Base-by-base conservation (phyloP, 1,284 basidiomycete species). In the Wallemia hederae region DNA sequence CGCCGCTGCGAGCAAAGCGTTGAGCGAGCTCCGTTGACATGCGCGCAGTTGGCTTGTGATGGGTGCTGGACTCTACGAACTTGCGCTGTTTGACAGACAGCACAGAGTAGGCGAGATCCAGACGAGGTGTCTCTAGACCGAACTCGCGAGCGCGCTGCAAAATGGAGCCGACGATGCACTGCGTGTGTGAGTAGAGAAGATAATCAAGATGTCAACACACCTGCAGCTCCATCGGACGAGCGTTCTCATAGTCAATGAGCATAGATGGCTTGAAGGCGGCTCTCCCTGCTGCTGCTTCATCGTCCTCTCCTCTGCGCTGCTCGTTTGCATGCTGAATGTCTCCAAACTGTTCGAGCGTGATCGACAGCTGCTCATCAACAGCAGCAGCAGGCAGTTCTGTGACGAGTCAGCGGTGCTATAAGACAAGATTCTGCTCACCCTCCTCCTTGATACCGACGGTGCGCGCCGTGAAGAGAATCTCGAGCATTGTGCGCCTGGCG, bases 181-280 rank as follows among this genome's bases (percentile, higher is more conserved):
- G 22, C 22, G 22, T 49, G 5, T 49, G 31, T 33, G 7, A 31
- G 69, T 70, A 9, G 19, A 9, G 31, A 9, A 33, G 19, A 7
- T 9, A 33, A 7, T 9, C 7, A 33, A 33, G 19, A 19, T 33
- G 19, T 33, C 19, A 5, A 49, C 39, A 5, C 1, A 72, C 72
- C 61, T 74, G 71, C 1, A 74, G 63, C 63, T 74, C 73, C 67
- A 74, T 69, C 9, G 68, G 67, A 5, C 67, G 62, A 1, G 65
- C 66, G 0, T 65, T 65, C 56, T 70, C 67, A 72, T 72, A 73
- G 62, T 74, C 73, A 17, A 71, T 63, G 25, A 73, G 64, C 72
- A 74, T 74, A 59, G 69, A 70, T 7, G 72, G 72, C 62, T 49
- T 49, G 39, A 49, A 49, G 19, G 14, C 39, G n/a, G 39, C 39